A percentile compares a stretch with the other conserved stretches of the same genome.
Evolutionary conservation across 1,139 yeast species (phyloP).

Genomic region (Yamadazyma oceani): DNA sequence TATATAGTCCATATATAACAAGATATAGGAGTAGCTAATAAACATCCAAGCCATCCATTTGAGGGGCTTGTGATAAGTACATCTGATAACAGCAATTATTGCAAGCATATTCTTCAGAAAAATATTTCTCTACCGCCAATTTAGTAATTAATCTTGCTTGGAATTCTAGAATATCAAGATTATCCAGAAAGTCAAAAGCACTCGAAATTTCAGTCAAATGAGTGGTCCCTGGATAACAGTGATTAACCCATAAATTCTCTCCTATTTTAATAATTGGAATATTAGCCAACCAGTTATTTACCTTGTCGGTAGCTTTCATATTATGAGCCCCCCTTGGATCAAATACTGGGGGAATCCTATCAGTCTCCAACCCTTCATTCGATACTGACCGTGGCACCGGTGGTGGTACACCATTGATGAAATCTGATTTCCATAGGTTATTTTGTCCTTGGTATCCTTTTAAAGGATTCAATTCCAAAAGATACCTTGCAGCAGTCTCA

Average conservation of each 20-base stretch:
- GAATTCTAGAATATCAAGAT: constrained; percentile 46
- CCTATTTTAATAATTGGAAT: not conserved
- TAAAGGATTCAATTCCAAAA: not conserved
- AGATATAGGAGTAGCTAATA: constrained; percentile 1
- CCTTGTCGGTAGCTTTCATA: constrained; percentile 65
- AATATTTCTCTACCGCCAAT: constrained; percentile 41
- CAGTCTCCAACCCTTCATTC: not conserved
- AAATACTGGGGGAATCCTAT: constrained; percentile 24
- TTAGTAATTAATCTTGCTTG: constrained; percentile 55
- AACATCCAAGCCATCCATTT: not conserved
- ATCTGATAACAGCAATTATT: not conserved
- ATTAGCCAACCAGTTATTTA: constrained; percentile 52
- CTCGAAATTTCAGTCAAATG: constrained; percentile 22
- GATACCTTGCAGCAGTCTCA: not conserved
- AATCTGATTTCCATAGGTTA: no score
- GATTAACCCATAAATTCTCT: constrained; percentile 2
- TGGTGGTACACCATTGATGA: no score
- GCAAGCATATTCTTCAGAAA: constrained; percentile 3
- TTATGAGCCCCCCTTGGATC: constrained; percentile 58
- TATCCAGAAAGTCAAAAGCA: constrained; percentile 17
- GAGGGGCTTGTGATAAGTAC: not conserved
- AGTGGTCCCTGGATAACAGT: constrained; percentile 41
- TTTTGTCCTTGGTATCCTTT: no score
- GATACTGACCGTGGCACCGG: not conserved
- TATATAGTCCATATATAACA: constrained; percentile 16